Base-by-base conservation (phyloP, 1,284 basidiomycete species). In the Phlebopus sp. region DNA sequence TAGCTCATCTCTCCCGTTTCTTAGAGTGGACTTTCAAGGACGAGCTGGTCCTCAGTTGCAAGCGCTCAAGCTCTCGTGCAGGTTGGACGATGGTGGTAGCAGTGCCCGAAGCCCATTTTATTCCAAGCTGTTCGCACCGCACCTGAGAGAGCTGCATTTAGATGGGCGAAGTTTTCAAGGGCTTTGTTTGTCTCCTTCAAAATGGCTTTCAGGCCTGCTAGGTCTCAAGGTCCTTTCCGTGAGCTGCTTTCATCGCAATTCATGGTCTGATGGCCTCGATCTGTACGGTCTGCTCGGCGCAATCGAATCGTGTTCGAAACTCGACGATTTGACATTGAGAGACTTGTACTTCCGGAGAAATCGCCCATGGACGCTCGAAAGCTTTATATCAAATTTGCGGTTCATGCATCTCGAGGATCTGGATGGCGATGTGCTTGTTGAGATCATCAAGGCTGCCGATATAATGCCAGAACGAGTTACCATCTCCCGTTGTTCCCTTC, bases 1-100 rank as follows among this genome's bases (percentile, higher is more conserved):
- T 14, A 47, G 48, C 37, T 49, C 48, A 9, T 49, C 48, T 38
- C 27, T 49, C 7, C 47, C 48, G 1, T 40, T 29, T 34, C 36
- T 47, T 10, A 35, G 21, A 15, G 15, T 21, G 36, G 19, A 40
- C 19, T 47, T 47, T 11, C 34, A 25, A 27, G 25, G 14, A n/a
- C 15, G 23, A n/a, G n/a, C 17, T 10, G 32, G 44, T 19, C 44
- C 35, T 23, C 9, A 36, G 25, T 27, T 49, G 17, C 30, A 38
- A 10, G 36, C 32, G 3, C 32, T 49, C 23, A 37, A 36, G 17
- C 43, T 49, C 19, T 31, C 37, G 11, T 49, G 32, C 14, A 31
- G 35, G 19, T 27, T 37, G 15, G 43, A 44, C 4, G 45, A 49
- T 35, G 31, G 37, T 14, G 35, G 42, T 18, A n/a, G 18, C 27